Evolutionary conservation across 2,329 filamentous ascomycete genomes (phyloP).

Genomic region (Arthrobotrys conoides): DNA sequence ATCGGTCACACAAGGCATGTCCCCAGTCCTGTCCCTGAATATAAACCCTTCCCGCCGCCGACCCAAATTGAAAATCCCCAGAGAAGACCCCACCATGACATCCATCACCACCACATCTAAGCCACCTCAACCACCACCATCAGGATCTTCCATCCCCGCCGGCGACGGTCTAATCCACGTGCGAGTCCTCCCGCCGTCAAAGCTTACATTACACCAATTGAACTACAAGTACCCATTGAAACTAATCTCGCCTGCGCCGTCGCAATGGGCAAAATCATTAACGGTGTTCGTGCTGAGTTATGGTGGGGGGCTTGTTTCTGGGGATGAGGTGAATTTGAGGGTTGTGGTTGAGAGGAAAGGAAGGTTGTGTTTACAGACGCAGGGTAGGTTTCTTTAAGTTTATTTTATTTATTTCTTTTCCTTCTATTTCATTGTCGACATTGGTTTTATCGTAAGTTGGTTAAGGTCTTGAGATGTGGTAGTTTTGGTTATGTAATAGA

Average conservation of each 20-base stretch:
- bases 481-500: slow-evolving; percentile 35
- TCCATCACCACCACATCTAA: slow-evolving; percentile 5
- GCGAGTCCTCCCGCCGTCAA: slow-evolving; percentile 76
- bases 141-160: slow-evolving; percentile 68
- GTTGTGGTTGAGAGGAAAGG: slow-evolving; percentile 61
- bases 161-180: slow-evolving; percentile 85
- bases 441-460: too few species aligned
- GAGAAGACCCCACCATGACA: slow-evolving; percentile 32
- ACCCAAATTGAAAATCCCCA: neutral
- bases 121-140: neutral
- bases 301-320: slow-evolving; percentile 90
- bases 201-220: slow-evolving; percentile 79
- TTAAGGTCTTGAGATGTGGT: neutral
- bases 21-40: neutral
- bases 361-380: slow-evolving; percentile 66
- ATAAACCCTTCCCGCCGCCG: slow-evolving; percentile 13
- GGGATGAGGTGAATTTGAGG: slow-evolving; percentile 81
- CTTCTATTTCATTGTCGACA: slow-evolving; percentile 5
- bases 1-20: slow-evolving; percentile 13
- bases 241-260: slow-evolving; percentile 81
- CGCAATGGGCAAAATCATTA: slow-evolving; percentile 74
- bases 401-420: too few species aligned
- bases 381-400: slow-evolving; percentile 62
- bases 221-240: slow-evolving; percentile 96
- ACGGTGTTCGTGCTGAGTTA: slow-evolving; percentile 94